These are phyloP conservation scores for Chrysoporthe deuterocubensis DNA, from an alignment of 2,329 filamentous ascomycete genomes.

Conservation along the genomic window DNA sequence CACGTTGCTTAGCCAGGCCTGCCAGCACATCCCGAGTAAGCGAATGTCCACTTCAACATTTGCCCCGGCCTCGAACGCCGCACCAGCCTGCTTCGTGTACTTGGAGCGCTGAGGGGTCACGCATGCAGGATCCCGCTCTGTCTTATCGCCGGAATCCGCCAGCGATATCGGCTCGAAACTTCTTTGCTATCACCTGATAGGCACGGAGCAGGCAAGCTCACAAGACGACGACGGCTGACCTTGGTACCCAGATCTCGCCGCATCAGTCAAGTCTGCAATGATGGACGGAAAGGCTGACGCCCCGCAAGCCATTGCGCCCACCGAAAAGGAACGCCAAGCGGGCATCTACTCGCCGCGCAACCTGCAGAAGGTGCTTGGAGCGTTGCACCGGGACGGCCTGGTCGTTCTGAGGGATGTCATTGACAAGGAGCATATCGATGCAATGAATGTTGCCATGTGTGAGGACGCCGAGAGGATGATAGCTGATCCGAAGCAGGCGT, in stretches of 20 bases:
- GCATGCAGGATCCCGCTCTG: background rate
- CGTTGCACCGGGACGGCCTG: constrained; percentile 34
- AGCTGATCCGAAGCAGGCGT: constrained; percentile 28
- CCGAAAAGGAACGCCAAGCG: constrained; percentile 19
- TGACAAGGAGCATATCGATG: constrained; percentile 29
- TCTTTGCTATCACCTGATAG: background rate
- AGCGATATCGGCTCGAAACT: background rate
- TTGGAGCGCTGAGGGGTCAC: background rate
- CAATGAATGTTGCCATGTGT: constrained; percentile 31
- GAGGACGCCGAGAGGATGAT: constrained; percentile 31
- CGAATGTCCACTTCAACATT: background rate
- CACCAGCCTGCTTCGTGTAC: background rate
- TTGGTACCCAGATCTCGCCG: background rate
- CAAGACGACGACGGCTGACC: background rate
- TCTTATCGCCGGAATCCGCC: constrained; percentile 1
- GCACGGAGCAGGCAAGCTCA: background rate
- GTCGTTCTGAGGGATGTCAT: constrained; percentile 34
- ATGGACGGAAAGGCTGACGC: constrained; percentile 10
- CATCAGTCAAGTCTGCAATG: background rate
- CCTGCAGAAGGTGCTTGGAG: constrained; percentile 30
- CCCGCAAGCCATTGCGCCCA: constrained; percentile 23
- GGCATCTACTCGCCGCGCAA: constrained; percentile 24
- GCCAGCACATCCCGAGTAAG: too few relatives aligned
- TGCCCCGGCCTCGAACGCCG: background rate
- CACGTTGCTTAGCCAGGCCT: too few relatives aligned